Percentiles rank a stretch among this genome's conserved stretches.
phyloP scores from a whole-genome alignment of 1,139 yeast genomes.

The Candida neerlandica region DNA sequence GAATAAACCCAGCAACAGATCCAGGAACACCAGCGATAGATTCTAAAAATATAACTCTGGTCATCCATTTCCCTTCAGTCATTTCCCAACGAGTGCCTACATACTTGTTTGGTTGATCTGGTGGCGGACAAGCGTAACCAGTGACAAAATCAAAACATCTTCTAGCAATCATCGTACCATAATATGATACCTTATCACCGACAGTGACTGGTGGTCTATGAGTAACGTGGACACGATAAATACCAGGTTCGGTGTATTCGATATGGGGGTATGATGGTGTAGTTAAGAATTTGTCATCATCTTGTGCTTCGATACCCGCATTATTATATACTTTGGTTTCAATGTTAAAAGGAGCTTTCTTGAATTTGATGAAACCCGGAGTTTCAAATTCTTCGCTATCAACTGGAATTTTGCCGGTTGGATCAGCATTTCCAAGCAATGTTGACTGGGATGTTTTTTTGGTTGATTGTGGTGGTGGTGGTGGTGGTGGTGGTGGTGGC shows the following conservation, averaged over 20 bases:
- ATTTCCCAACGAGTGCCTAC: constrained; percentile 54
- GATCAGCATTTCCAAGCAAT: neutral
- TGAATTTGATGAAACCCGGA: neutral
- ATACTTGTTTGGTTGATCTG: constrained; percentile 31
- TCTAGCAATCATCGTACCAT: constrained; percentile 49
- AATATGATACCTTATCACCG: constrained; percentile 57
- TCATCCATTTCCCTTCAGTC: constrained; percentile 69
- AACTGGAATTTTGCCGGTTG: neutral
- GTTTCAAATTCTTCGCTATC: neutral
- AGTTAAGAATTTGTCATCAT: constrained; percentile 35
- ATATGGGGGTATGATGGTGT: constrained; percentile 64
- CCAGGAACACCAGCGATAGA: constrained; percentile 83
- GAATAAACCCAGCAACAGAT: constrained; percentile 69
- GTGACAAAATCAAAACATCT: constrained; percentile 61
- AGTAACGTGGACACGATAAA: constrained; percentile 48
- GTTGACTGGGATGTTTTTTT: too few relatives aligned
- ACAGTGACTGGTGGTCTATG: constrained; percentile 54
- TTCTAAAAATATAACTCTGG: constrained; percentile 69
- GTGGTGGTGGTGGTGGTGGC: neutral
- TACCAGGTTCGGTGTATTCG: constrained; percentile 44
- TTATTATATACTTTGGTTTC: constrained; percentile 32
- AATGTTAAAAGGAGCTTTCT: constrained; percentile 22
- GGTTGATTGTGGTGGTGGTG: neutral
- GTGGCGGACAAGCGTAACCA: constrained; percentile 60
- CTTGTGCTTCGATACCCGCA: constrained; percentile 27